Conservation (phyloP, 306 rosid genomes). For the Cicer bijugum region DNA sequence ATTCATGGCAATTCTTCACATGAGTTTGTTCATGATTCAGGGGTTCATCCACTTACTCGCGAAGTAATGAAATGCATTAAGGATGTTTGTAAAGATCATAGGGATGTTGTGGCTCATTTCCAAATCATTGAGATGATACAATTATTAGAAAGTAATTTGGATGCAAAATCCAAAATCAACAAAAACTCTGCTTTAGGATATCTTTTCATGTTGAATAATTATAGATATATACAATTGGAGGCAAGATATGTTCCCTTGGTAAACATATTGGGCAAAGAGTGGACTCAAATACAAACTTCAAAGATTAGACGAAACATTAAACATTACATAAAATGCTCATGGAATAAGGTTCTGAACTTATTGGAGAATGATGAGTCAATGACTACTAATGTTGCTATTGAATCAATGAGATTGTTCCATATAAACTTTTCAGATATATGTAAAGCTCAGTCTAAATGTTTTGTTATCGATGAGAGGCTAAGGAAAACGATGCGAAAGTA, state of each 20-base stretch:
- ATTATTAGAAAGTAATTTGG: neutral
- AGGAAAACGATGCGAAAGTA: neutral
- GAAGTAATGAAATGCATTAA: neutral
- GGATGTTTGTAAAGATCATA: neutral
- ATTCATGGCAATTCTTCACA: neutral
- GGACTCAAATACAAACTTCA: neutral
- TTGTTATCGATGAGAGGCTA: neutral
- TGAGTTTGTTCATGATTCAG: neutral
- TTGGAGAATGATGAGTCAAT: neutral
- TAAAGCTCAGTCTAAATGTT: neutral
- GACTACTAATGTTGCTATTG: neutral
- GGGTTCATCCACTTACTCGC: neutral
- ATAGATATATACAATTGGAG: neutral
- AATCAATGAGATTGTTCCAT: neutral
- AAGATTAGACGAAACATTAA: neutral
- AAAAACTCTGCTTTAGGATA: neutral
- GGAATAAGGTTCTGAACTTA: neutral
- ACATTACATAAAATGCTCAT: neutral
- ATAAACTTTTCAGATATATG: neutral
- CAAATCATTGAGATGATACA: neutral
- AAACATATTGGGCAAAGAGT: neutral
- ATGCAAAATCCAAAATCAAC: neutral
- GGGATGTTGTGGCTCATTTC: neutral
- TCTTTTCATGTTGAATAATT: neutral
- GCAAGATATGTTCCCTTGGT: neutral